phyloP scores from a whole-genome alignment of 225 moss, liverwort and hornwort species.

The Pseudoscleropodium purum region DNA sequence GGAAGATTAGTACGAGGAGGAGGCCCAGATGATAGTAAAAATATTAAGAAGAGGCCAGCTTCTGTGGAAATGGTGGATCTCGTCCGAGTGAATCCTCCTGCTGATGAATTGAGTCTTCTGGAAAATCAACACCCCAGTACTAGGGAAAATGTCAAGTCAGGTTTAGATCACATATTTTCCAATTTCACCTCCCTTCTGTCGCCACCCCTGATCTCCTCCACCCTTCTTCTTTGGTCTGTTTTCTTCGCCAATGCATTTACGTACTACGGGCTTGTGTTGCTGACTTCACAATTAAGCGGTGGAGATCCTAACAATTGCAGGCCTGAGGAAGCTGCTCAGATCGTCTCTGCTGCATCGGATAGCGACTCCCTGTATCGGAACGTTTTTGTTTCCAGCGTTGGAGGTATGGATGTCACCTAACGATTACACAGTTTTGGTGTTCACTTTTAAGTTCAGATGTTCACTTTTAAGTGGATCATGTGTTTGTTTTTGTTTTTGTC shows the following conservation, averaged over 20 bases:
- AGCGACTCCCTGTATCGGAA: constrained; percentile 42
- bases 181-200: constrained; percentile 58
- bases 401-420: constrained; percentile 23
- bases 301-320: constrained; percentile 39
- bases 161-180: constrained; percentile 27
- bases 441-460: not conserved
- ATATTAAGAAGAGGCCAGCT: not conserved
- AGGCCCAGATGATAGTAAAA: not conserved
- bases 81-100: not conserved
- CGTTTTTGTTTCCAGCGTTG: constrained; percentile 69
- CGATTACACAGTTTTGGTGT: not conserved
- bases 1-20: constrained; percentile 29
- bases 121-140: not conserved
- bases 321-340: constrained; percentile 24
- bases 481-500: not conserved
- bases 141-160: not conserved
- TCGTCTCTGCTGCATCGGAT: constrained; percentile 7
- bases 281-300: constrained; percentile 78
- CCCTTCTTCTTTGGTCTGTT: constrained; percentile 80
- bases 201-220: constrained; percentile 58
- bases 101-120: constrained; percentile 14
- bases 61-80: constrained; percentile 17
- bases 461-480: no score
- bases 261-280: constrained; percentile 89
- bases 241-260: constrained; percentile 92